phyloP scores from a whole-genome alignment of 495 filamentous ascomycete species.

The Collariella sp. region DNA sequence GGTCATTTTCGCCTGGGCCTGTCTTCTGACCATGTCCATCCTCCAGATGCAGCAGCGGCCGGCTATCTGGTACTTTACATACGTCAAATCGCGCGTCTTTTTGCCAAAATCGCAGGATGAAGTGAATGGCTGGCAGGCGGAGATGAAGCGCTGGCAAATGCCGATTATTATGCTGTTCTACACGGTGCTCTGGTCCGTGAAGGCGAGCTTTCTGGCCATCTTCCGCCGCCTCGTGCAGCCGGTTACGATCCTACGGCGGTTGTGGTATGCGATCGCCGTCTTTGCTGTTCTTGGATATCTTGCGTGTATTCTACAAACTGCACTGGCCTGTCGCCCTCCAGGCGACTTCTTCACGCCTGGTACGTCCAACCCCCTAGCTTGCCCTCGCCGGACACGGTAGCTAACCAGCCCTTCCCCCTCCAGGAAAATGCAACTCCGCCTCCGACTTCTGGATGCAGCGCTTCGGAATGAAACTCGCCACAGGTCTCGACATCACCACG shows the following conservation, averaged over 20 bases:
- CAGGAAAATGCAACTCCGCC: background rate
- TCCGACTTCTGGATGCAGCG: background rate
- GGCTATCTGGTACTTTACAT: background rate
- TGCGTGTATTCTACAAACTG: background rate
- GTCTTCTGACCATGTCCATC: background rate
- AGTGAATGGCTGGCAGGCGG: too few relatives aligned
- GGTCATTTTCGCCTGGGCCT: background rate
- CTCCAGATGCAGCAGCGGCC: background rate
- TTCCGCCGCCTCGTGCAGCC: constrained; percentile 3
- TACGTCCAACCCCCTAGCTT: background rate
- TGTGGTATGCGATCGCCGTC: constrained; percentile 2
- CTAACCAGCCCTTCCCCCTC: too few relatives aligned
- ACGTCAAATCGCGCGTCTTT: background rate
- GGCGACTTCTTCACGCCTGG: background rate
- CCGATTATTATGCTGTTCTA: constrained; percentile 7
- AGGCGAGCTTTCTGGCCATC: constrained; percentile 4
- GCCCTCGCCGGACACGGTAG: too few relatives aligned
- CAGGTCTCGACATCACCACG: background rate
- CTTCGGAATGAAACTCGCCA: background rate
- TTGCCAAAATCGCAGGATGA: background rate
- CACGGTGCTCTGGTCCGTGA: constrained; percentile 3
- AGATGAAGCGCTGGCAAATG: constrained; percentile 6
- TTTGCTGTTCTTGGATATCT: background rate
- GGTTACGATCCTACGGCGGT: background rate
- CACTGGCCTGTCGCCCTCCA: constrained; percentile 1